A percentile compares a stretch with the other conserved stretches of the same genome.
Conservation (phyloP, 1,284 basidiomycete species). For the Thecaphora frezii region DNA sequence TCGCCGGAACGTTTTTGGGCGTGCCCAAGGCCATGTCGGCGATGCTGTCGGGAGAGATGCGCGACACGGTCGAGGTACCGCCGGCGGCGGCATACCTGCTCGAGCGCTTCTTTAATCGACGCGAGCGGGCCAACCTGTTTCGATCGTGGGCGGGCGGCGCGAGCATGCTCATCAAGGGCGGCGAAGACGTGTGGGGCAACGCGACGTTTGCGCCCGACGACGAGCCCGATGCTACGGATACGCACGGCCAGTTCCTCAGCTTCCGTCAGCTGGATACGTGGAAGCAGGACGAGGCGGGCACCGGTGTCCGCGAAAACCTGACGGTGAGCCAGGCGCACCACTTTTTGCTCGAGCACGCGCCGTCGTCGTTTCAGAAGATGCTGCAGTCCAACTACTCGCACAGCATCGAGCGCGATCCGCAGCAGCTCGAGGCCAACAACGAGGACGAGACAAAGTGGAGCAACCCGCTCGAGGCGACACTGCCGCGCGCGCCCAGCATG, state of each 20-base stretch:
- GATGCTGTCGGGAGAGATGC: slow-evolving; percentile 88
- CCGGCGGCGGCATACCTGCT: slow-evolving; percentile 76
- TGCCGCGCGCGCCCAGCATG: slow-evolving; percentile 86
- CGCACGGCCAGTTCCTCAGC: slow-evolving; percentile 75
- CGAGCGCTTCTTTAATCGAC: slow-evolving; percentile 74
- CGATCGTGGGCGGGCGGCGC: slow-evolving; percentile 92
- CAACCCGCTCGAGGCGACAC: slow-evolving; percentile 83
- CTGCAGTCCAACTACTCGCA: slow-evolving; percentile 85
- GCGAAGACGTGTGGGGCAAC: slow-evolving; percentile 87
- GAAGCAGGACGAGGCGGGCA: slow-evolving; percentile 1
- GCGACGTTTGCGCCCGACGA: slow-evolving; percentile 56
- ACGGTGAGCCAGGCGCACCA: slow-evolving; percentile 74
- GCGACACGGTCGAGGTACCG: slow-evolving; percentile 84
- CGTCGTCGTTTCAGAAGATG: slow-evolving; percentile 81
- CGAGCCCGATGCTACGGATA: slow-evolving; percentile 28
- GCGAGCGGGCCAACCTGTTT: slow-evolving; percentile 87
- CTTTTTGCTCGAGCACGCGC: slow-evolving; percentile 84
- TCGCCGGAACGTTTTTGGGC: slow-evolving; percentile 82
- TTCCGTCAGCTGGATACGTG: slow-evolving; percentile 65
- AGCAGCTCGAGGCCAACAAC: slow-evolving; percentile 53
- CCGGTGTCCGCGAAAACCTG: slow-evolving; percentile 61
- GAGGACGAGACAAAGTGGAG: slow-evolving; percentile 67
- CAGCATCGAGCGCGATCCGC: slow-evolving; percentile 78
- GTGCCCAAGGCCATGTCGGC: slow-evolving; percentile 90
- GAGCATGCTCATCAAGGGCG: slow-evolving; percentile 70